These are phyloP conservation scores for Ustilago lituana DNA, from an alignment of 1,284 basidiomycete species.

Conservation along the genomic window DNA sequence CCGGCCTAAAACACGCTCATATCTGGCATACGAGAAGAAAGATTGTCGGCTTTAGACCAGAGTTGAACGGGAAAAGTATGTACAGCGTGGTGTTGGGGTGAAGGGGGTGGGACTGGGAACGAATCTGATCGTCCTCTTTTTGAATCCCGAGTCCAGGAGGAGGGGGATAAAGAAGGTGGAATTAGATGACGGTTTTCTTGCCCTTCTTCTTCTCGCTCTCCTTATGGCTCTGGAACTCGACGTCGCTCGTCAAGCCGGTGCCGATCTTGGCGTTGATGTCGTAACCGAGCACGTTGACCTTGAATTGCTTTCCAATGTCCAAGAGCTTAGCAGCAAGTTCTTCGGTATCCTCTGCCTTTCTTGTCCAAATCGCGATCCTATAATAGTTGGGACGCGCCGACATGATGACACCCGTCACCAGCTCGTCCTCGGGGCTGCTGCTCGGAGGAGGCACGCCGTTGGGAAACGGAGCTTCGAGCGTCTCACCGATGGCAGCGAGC, in stretches of 20 bases:
- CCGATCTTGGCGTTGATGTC: slow-evolving; percentile 76
- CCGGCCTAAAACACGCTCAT: too few species aligned
- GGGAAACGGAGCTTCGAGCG: slow-evolving; percentile 59
- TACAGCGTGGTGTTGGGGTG: too few species aligned
- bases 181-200: slow-evolving; percentile 74
- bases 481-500: slow-evolving; percentile 66
- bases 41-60: too few species aligned
- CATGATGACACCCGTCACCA: slow-evolving; percentile 80
- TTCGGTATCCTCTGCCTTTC: slow-evolving; percentile 73
- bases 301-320: slow-evolving; percentile 83
- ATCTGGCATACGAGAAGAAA: too few species aligned
- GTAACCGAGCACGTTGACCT: slow-evolving; percentile 86
- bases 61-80: too few species aligned
- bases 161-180: neutral
- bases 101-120: too few species aligned
- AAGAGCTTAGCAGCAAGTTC: slow-evolving; percentile 73
- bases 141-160: too few species aligned
- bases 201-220: slow-evolving; percentile 86
- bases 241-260: slow-evolving; percentile 72
- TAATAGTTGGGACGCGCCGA: slow-evolving; percentile 94
- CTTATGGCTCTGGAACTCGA: slow-evolving; percentile 66
- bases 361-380: slow-evolving; percentile 96
- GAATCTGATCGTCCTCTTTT: too few species aligned
- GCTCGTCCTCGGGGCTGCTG: slow-evolving; percentile 45
- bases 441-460: slow-evolving; percentile 45